Evolutionary conservation across 2,329 filamentous ascomycete genomes (phyloP), one percentile per base, ranked within the genome.

Genomic region (Geosmithia flava): DNA sequence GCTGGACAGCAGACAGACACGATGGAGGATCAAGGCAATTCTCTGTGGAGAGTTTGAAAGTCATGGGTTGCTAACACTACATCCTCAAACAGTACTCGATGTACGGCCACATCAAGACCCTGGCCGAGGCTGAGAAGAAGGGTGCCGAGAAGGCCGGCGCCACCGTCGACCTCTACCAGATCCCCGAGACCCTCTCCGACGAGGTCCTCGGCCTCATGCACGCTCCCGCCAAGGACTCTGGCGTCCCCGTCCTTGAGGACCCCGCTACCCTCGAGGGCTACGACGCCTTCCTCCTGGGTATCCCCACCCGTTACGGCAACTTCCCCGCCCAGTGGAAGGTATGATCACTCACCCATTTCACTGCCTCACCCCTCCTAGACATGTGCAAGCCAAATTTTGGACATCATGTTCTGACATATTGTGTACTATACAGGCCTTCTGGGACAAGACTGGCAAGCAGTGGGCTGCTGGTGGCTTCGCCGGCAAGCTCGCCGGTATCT

Each of bases 291-390:
- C 82, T 98, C 54, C 78, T 97, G 59, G 93, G 93, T 56, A 93
- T 97, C 65, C 93, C 93, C 51, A 98, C 93, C 47, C 81, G 93
- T 56, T 98, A 87, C 72, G 93, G 93, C 59, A 97, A 94, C 80
- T 95, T 95, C 77, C 90, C 91, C 45, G 87, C 84, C 17, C 93
- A 98, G 72, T 96, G 86, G 86, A 96, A 93, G 76, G 68, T 67
- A 54, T 47, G 58, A 49, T 16, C 20, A 41, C 7, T 16, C 20
- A 11, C 15, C n/a, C n/a, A 2, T 27, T 27, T n/a, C 10, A n/a
- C 42, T 33, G 15, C 41, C 15, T 8, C 17, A 8, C 42, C 42
- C 20, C 20, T 10, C 23, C 23, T 27, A 27, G 23, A 27, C 23
- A 27, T 27, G 23, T 27, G 8, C 23, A 27, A 27, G 23, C 8